Evolutionary conservation across 805 yeast species (phyloP).

Genomic region (Candida fluviatilis): DNA sequence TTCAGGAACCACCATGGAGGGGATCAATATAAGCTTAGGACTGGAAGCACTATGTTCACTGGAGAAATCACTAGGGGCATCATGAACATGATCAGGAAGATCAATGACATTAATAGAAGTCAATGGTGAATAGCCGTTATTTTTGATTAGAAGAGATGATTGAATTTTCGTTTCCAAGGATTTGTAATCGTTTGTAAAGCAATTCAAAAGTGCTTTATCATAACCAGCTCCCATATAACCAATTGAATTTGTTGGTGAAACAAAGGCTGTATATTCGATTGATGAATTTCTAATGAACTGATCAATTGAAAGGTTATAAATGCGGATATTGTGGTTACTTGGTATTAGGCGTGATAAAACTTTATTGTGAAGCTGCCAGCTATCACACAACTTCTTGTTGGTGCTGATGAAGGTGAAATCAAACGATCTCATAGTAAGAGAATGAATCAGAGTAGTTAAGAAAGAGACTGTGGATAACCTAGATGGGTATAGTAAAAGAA

Average conservation of each 20-base stretch:
- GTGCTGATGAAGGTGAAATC: conserved; percentile 7
- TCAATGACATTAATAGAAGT: conserved; percentile 12
- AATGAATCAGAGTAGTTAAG: background rate
- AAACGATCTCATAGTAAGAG: background rate
- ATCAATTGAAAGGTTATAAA: background rate
- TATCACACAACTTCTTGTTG: conserved; percentile 6
- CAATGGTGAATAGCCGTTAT: conserved; percentile 17
- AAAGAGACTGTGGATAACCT: no score
- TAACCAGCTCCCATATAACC: conserved; percentile 27
- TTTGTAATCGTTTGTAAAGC: conserved; percentile 7
- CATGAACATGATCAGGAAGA: conserved; percentile 8
- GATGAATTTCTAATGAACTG: background rate
- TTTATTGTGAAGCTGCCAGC: conserved; percentile 6
- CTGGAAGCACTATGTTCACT: background rate
- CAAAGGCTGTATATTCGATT: conserved; percentile 11
- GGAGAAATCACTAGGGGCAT: background rate
- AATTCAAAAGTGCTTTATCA: conserved; percentile 12
- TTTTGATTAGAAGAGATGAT: conserved; percentile 9
- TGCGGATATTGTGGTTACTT: background rate
- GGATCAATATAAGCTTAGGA: conserved; percentile 10
- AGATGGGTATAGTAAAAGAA: no score
- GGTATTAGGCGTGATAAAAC: conserved; percentile 1
- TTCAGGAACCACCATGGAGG: conserved; percentile 25
- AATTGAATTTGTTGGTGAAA: conserved; percentile 23
- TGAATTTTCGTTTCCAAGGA: conserved; percentile 15